A percentile compares a stretch with the other conserved stretches of the same genome.
Conservation (phyloP, 495 filamentous ascomycete species). For the Aspergillus sclerotiicarbonarius region DNA sequence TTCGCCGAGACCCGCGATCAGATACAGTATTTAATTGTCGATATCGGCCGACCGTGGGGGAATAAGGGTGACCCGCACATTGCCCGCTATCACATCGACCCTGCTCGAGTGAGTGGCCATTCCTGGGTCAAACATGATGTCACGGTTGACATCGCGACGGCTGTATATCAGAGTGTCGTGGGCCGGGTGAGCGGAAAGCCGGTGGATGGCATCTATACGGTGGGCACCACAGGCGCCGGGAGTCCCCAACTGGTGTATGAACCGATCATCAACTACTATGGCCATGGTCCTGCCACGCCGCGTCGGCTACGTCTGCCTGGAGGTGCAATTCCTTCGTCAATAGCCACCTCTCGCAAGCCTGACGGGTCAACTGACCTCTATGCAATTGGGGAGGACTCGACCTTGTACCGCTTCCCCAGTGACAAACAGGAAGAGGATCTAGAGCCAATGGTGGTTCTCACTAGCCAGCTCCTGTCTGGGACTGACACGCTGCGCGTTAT, state of each 20-base stretch:
- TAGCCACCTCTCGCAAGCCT: neutral
- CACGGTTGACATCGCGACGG: neutral
- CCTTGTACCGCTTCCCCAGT: neutral
- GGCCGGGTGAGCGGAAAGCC: neutral
- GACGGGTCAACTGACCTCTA: slow-evolving; percentile 7
- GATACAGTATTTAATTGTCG: slow-evolving; percentile 2
- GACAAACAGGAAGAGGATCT: neutral
- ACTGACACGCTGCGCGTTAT: slow-evolving; percentile 4
- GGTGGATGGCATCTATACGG: slow-evolving; percentile 10
- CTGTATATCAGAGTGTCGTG: slow-evolving; percentile 6
- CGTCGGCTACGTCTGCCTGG: slow-evolving; percentile 1
- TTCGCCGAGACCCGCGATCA: neutral
- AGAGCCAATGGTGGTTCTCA: neutral
- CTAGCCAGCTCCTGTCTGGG: neutral
- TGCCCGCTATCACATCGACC: slow-evolving; percentile 5
- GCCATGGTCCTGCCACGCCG: neutral
- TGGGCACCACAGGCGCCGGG: neutral
- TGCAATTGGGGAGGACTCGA: neutral
- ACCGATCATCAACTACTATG: slow-evolving; percentile 7
- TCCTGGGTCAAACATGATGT: slow-evolving; percentile 12
- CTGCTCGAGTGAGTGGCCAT: neutral
- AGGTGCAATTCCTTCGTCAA: slow-evolving; percentile 1
- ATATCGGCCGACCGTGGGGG: neutral
- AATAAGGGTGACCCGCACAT: neutral
- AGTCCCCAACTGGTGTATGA: neutral